phyloP scores from a whole-genome alignment of 257 asterid species.

The Fraxinus pennsylvanica region DNA sequence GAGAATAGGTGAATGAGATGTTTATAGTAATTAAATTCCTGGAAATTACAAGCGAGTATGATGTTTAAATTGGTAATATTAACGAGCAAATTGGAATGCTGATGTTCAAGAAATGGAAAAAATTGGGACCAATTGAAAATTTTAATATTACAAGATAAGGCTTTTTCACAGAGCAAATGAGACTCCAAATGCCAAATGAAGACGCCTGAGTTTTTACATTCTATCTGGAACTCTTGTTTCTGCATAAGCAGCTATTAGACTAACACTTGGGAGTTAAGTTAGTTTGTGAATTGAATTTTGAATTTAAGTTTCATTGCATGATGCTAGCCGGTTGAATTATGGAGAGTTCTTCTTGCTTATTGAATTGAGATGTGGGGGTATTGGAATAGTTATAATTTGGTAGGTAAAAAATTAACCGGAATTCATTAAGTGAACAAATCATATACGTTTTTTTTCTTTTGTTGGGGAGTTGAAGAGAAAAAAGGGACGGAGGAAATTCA shows the following conservation, averaged over 20 bases:
- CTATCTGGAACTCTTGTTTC: neutral
- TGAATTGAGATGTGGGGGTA: neutral
- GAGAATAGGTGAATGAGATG: slow-evolving; percentile 3
- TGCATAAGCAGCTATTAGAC: neutral
- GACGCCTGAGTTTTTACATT: neutral
- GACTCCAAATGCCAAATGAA: neutral
- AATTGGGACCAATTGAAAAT: neutral
- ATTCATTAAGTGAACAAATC: neutral
- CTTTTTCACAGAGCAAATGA: neutral
- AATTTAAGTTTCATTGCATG: slow-evolving; percentile 4
- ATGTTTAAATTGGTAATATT: neutral
- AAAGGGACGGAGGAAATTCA: slow-evolving; percentile 32
- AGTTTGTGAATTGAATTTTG: neutral
- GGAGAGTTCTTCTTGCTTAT: neutral
- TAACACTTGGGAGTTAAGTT: neutral
- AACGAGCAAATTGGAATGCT: neutral
- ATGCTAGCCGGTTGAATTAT: neutral
- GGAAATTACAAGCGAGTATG: neutral
- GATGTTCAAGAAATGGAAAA: too few species aligned
- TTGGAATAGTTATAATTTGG: slow-evolving; percentile 12
- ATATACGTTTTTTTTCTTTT: too few species aligned
- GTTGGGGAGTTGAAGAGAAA: slow-evolving; percentile 10
- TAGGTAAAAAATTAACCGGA: slow-evolving; percentile 8
- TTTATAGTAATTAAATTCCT: neutral
- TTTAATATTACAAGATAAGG: neutral